A percentile compares a stretch with the other conserved stretches of the same genome.
Conservation (phyloP, 192 early-diverging fungal genomes). For the Rhizophagus sp. region DNA sequence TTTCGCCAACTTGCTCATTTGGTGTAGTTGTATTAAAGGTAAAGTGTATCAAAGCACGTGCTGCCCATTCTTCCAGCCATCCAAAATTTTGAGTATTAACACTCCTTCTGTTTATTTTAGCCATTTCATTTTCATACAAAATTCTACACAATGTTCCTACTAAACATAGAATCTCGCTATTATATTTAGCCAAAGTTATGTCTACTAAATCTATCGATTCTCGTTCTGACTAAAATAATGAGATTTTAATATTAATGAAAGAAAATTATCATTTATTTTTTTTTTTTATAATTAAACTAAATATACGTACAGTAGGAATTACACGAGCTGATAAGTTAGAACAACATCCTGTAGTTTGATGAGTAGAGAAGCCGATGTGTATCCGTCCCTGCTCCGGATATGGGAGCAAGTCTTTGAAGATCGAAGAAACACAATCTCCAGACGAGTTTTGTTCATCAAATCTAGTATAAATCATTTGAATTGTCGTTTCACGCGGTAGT, state of each 20-base stretch:
- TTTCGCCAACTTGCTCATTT: conserved; percentile 58
- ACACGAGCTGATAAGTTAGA: conserved; percentile 78
- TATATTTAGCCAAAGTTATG: conserved; percentile 73
- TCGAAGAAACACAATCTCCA: conserved; percentile 33
- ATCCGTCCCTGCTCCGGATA: conserved; percentile 77
- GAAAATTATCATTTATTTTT: no score
- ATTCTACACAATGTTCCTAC: conserved; percentile 73
- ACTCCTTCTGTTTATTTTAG: conserved; percentile 49
- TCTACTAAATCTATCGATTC: conserved; percentile 90
- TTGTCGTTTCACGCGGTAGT: conserved; percentile 67
- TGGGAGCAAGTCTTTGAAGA: conserved; percentile 78
- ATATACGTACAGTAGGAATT: conserved; percentile 71
- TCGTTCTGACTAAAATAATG: conserved; percentile 52
- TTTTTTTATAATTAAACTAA: no score
- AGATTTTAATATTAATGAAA: background rate
- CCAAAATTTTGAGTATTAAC: conserved; percentile 28
- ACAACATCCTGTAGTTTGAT: conserved; percentile 86
- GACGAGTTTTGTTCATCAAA: conserved; percentile 62
- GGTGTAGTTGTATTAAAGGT: conserved; percentile 74
- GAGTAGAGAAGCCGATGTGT: conserved; percentile 89
- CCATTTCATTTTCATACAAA: conserved; percentile 77
- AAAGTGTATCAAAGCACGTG: conserved; percentile 67
- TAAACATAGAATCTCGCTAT: conserved; percentile 73
- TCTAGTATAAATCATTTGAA: conserved; percentile 73
- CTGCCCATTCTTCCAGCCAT: conserved; percentile 50